Conservation (phyloP, 192 early-diverging fungal genomes). For the Coemansia reversa region DNA sequence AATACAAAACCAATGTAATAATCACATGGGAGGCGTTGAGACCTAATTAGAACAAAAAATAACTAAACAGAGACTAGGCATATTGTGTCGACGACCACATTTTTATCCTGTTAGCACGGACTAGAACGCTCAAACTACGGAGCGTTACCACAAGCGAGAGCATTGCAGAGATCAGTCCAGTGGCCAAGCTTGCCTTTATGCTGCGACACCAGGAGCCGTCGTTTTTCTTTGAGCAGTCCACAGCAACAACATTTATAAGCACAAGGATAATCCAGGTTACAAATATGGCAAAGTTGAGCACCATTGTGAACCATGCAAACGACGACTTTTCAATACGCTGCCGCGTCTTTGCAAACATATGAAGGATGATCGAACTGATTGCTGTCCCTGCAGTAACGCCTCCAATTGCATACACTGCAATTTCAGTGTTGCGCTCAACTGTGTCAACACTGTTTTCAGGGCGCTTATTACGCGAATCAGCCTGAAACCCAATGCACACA, state of each 20-base stretch:
- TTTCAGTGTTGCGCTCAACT: constrained; percentile 28
- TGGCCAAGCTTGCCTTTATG: constrained; percentile 34
- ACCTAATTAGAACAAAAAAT: neutral
- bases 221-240: constrained; percentile 35
- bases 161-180: constrained; percentile 41
- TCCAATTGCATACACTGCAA: constrained; percentile 29
- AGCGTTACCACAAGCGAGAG: constrained; percentile 37
- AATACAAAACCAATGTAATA: neutral
- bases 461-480: constrained; percentile 29
- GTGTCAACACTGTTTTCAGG: constrained; percentile 8
- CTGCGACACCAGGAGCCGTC: constrained; percentile 42
- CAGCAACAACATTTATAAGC: constrained; percentile 40
- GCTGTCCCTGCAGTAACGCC: constrained; percentile 28
- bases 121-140: constrained; percentile 40
- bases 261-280: constrained; percentile 41
- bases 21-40: neutral
- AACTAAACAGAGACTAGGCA: neutral
- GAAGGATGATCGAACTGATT: constrained; percentile 23
- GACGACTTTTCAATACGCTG: constrained; percentile 25
- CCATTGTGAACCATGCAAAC: constrained; percentile 29
- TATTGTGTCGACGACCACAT: constrained; percentile 6
- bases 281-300: constrained; percentile 40
- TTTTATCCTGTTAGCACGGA: constrained; percentile 29
- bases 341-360: constrained; percentile 37
- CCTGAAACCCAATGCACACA: constrained; percentile 37